Base-by-base conservation (phyloP, 23 red algal species). In the Gracilaria domingensis region DNA sequence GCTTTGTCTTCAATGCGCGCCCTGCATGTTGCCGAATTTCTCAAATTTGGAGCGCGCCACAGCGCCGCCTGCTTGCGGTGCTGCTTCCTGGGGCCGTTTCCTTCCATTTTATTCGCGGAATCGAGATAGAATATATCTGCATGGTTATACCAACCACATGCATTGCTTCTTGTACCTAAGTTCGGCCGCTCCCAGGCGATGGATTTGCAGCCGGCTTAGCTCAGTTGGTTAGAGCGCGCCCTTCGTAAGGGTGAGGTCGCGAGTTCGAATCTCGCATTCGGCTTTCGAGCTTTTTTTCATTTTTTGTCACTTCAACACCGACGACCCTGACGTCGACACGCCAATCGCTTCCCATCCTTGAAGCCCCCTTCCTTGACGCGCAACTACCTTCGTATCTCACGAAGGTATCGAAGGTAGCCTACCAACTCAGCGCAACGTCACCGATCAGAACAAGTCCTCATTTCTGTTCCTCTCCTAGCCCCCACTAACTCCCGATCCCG, bases 211-310 rank as follows among this genome's bases (percentile, higher is more conserved):
- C 87, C 87, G 87, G 87, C 87, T 90, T 90, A 90, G 87, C 87
- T 90, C 87, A 90, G 87, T 90, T 90, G 87, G 87, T 90, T 90
- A 90, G 87, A 90, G 87, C 87, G 87, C 87, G 87, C 87, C 87
- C 87, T 90, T 90, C 87, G 87, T 90, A 90, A 90, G 87, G 87
- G 87, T 90, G 87, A 90, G 87, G 87, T 81, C 87, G 87, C 87
- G 87, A 90, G 87, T 90, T 90, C 87, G 87, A 90, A 79, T 90
- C 87, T 90, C 87, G 87, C 87, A 90, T 90, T 90, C 87, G 87
- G 87, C 87, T 90, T 50, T 11, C 6, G 0, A 12, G 11, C 12
- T 50, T 51, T 51, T 18, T 4, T 4, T 7, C 33, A 34, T 69
- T 34, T 37, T 25, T 59, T n/a, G n/a, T n/a, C n/a, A n/a, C n/a